Evolutionary conservation across 208 protist genomes (phyloP), one percentile per base, ranked within the genome.

Genomic region (Phytomonas serpens): DNA sequence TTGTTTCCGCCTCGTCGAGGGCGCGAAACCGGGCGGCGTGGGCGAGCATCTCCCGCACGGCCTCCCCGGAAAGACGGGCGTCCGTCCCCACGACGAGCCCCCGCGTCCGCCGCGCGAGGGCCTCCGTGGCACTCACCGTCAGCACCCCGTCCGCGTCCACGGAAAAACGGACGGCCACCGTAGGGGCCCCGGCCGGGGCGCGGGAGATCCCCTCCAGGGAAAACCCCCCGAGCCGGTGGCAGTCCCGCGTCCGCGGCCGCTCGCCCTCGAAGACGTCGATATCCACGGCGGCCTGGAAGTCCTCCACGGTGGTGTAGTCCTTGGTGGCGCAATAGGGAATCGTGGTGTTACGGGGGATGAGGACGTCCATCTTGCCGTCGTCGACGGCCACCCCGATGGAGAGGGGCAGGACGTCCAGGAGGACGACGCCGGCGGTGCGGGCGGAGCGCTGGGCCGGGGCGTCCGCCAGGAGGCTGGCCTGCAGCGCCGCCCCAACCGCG

Each of bases 181-280:
- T 97, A 36, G 98, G 98, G n/a, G 96, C 92, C 69, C 99, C 99
- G 65, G 96, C 81, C 71, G 93, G 88, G 3, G 98, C 98, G 19
- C 95, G 92, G 10, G 98, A 93, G 67, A 99, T 99, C 71, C 93
- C 97, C 68, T 87, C 91, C 30, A 97, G 85, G 7, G 81, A 72
- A 77, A 97, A 97, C 64, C 84, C 76, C 32, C 99, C 99, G 14
- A 99, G 89, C 11, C 98, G 85, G 84, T 99, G 98, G 96, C 99
- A 99, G 87, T 99, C 93, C 71, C 92, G 89, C 63, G 98, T 99
- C 78, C 97, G 86, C 19, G 89, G 75, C 32, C 98, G 97, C 89
- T 99, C 98, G 69, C 99, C 99, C 81, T 99, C 98, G 81, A 93
- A 99, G n/a, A 99, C 97, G 85, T 99, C 95, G 75, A 99, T 98